Percentiles rank a stretch among this genome's conserved stretches.
phyloP scores from a whole-genome alignment of 2,329 filamentous ascomycete species.

The Xylaria polymorpha region DNA sequence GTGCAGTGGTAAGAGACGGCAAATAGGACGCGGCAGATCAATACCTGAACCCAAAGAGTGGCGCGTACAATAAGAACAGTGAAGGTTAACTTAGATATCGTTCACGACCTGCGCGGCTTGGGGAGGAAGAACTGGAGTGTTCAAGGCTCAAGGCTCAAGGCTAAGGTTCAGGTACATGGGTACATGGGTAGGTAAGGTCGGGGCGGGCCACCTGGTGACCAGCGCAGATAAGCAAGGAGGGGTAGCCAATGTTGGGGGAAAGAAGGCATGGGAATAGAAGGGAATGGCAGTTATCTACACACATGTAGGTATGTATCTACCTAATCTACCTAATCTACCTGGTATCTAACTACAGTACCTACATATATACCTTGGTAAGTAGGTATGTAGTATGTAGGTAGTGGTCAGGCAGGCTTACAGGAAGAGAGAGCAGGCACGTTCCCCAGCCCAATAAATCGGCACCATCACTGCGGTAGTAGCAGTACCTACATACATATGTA shows the following conservation, averaged over 20 bases:
- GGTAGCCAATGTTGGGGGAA: conserved; percentile 8
- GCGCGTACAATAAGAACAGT: too few species aligned
- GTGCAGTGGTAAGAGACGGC: neutral
- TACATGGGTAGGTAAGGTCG: too few species aligned
- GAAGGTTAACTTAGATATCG: neutral
- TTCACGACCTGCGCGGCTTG: neutral
- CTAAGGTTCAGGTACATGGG: too few species aligned
- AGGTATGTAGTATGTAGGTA: neutral
- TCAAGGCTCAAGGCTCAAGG: too few species aligned
- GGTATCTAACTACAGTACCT: too few species aligned
- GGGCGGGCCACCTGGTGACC: conserved; percentile 33
- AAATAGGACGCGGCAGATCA: neutral
- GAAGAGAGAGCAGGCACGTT: conserved; percentile 9
- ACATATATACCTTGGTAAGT: too few species aligned
- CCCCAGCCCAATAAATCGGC: neutral
- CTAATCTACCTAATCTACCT: neutral
- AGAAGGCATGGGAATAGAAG: neutral
- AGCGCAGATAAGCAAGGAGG: conserved; percentile 37
- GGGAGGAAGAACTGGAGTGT: neutral
- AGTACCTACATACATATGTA: too few species aligned
- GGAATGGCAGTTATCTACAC: too few species aligned
- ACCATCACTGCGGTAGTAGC: neutral
- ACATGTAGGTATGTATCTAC: too few species aligned
- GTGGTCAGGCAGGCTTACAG: conserved; percentile 26
- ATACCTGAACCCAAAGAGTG: neutral